These are phyloP conservation scores for Harringtonia lauricola DNA, from an alignment of 2,329 filamentous ascomycete species.

Conservation along the genomic window DNA sequence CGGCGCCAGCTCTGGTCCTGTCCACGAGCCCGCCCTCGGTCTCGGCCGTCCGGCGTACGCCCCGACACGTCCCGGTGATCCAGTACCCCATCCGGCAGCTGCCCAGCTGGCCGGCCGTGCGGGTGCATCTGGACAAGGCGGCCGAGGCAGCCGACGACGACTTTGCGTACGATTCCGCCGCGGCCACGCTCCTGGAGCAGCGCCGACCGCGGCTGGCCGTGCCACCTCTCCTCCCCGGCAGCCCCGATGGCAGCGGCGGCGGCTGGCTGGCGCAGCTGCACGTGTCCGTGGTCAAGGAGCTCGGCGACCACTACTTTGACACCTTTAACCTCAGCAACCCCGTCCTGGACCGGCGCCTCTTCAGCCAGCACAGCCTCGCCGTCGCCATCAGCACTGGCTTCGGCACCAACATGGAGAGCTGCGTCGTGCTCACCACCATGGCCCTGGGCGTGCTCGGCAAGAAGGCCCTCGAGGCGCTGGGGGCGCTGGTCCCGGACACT, in stretches of 20 bases:
- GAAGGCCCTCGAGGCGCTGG: no score
- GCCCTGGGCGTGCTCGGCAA: conserved; percentile 39
- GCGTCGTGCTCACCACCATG: conserved; percentile 36
- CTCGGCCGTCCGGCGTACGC: not conserved
- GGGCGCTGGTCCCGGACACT: no score
- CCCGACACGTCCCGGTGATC: conserved; percentile 10
- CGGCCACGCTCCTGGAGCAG: conserved; percentile 33
- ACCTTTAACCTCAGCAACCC: conserved; percentile 42
- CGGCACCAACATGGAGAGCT: conserved; percentile 39
- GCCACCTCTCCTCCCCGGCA: no score
- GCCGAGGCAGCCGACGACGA: not conserved
- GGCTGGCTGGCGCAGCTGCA: conserved; percentile 36
- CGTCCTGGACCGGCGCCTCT: conserved; percentile 38
- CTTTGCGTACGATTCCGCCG: conserved; percentile 6
- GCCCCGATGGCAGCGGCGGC: no score
- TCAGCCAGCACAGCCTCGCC: conserved; percentile 36
- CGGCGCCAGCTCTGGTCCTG: no score
- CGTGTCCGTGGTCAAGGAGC: conserved; percentile 34
- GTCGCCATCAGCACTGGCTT: conserved; percentile 36
- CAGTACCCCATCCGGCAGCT: conserved; percentile 13
- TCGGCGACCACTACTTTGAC: conserved; percentile 42
- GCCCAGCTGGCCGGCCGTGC: conserved; percentile 11
- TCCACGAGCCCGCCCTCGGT: not conserved
- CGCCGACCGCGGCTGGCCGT: conserved; percentile 29
- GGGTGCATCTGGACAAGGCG: conserved; percentile 1